Base-by-base conservation (phyloP, 345 rosid species). In the Syzygium aqueum region DNA sequence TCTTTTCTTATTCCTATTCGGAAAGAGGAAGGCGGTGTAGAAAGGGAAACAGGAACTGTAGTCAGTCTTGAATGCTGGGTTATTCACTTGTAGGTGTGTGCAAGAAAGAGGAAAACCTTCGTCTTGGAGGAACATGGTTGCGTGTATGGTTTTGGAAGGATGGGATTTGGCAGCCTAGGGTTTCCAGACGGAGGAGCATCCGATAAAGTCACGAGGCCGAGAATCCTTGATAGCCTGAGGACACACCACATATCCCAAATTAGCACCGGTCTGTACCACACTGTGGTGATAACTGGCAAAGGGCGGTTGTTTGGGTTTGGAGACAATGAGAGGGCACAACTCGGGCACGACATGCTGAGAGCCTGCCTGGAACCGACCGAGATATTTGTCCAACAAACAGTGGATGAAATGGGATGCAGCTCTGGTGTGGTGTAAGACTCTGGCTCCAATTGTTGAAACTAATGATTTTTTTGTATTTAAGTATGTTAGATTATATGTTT, bases 101-200 rank as follows among this genome's bases (percentile, higher is more conserved):
- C 99, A 86, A 97, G 98, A 67, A 97, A 97, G 92, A 93, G 98
- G 90, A 97, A 96, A 89, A 94, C 99, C 7, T 97, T 97, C 90
- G 98, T 97, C 77, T 92, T 97, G 90, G 95, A 92, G 56, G 98
- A 97, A 51, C 91, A 89, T 40, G 99, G 99, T 51, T 87, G 87
- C 6, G 93, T 95, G 86, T 96, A 93, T 87, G 99, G 98, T 52
- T 97, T 94, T 87, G 99, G 99, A 51, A 94, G 96, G 95, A 95
- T 93, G 96, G 98, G 93, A 51, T 96, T 91, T 88, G 98, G 99
- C 84, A 96, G 99, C 94, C 96, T 97, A 11, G 98, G 98, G 54
- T 95, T 96, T 89, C 96, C 94, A 13, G 98, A 97, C 91, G 93
- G 95, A 89, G 94, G 94, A 82, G 90, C 85, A 46, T 93, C 94